phyloP scores from a whole-genome alignment of 2,329 filamentous ascomycete species.

The Colletotrichum salicis region DNA sequence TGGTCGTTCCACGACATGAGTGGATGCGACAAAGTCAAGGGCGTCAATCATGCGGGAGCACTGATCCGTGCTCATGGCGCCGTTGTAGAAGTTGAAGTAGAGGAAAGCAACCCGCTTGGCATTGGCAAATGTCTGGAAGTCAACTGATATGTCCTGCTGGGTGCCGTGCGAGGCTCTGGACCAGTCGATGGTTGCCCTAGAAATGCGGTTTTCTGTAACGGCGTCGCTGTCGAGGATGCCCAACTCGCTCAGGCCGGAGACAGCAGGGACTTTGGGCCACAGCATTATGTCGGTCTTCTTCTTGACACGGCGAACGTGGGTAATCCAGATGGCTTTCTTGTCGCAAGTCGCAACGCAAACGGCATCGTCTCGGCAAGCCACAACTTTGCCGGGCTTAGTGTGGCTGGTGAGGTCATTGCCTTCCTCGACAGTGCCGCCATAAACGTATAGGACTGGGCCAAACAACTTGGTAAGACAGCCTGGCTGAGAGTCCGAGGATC shows the following conservation, averaged over 20 bases:
- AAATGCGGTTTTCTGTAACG: constrained; percentile 27
- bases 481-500: constrained; percentile 54
- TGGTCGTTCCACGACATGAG: constrained; percentile 41
- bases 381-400: constrained; percentile 41
- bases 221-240: constrained; percentile 42
- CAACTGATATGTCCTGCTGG: constrained; percentile 53
- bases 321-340: constrained; percentile 53
- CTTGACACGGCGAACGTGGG: constrained; percentile 51
- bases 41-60: constrained; percentile 49
- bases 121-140: constrained; percentile 44
- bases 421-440: constrained; percentile 53
- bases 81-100: constrained; percentile 57
- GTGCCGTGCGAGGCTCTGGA: constrained; percentile 42
- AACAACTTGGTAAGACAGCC: constrained; percentile 51
- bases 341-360: constrained; percentile 52
- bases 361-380: constrained; percentile 49
- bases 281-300: constrained; percentile 48
- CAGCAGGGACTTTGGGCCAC: constrained; percentile 54
- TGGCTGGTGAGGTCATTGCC: constrained; percentile 33
- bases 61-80: constrained; percentile 53
- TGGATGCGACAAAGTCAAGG: constrained; percentile 47
- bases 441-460: constrained; percentile 50
- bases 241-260: constrained; percentile 46
- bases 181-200: constrained; percentile 41
- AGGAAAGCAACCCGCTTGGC: constrained; percentile 47